Percentiles rank a stretch among this genome's conserved stretches.
Evolutionary conservation across 2,329 filamentous ascomycete genomes (phyloP).

Genomic region (Chrysoporthe deuterocubensis): DNA sequence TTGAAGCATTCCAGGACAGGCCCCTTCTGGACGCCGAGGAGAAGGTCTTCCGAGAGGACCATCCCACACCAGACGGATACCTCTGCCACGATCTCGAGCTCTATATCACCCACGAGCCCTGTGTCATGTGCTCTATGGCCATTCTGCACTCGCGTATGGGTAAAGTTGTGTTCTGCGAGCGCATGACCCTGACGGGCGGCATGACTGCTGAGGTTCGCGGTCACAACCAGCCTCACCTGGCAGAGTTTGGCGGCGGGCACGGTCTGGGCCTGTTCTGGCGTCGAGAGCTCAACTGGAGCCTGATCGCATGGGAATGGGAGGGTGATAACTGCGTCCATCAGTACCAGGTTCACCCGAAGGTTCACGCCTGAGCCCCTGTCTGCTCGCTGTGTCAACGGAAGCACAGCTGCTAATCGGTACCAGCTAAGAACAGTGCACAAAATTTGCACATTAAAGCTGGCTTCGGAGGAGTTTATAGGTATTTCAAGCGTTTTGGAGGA

Average conservation of each 20-base stretch:
- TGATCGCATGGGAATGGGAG: constrained; percentile 79
- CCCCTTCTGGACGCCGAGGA: constrained; percentile 72
- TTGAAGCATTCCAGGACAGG: constrained; percentile 68
- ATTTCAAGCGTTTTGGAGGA: constrained; percentile 15
- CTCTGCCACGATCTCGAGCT: constrained; percentile 92
- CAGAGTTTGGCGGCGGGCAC: constrained; percentile 52
- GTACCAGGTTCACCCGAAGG: constrained; percentile 49
- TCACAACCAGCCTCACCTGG: constrained; percentile 45
- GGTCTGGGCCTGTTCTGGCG: constrained; percentile 73
- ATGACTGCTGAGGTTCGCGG: constrained; percentile 76
- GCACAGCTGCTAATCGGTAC: background rate
- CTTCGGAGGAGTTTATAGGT: background rate
- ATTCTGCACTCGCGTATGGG: constrained; percentile 93
- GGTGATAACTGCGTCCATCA: constrained; percentile 45
- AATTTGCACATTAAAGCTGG: background rate
- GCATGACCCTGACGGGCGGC: constrained; percentile 81
- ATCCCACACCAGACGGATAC: constrained; percentile 77
- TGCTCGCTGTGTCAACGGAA: background rate
- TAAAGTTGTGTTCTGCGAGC: constrained; percentile 77
- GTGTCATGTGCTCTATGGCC: constrained; percentile 96
- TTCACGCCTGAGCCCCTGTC: constrained; percentile 47
- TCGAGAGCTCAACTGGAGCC: constrained; percentile 83
- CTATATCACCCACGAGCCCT: constrained; percentile 94
- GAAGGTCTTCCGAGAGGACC: constrained; percentile 65
- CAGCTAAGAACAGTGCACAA: constrained; percentile 19